Conservation (phyloP, 805 yeast species). For the Yamadazyma sp. region DNA sequence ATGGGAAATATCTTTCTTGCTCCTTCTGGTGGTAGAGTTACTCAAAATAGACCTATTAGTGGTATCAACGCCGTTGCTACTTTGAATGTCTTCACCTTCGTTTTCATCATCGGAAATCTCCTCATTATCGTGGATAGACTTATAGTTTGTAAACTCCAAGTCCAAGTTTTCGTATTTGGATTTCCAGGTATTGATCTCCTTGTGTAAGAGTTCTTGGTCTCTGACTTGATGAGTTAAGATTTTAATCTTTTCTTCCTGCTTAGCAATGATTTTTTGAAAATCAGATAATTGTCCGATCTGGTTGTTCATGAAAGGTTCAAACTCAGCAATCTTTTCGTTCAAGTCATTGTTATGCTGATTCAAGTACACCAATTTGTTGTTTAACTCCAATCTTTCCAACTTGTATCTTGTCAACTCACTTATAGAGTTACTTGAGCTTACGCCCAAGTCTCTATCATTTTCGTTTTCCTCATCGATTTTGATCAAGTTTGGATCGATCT, state of each 20-base stretch:
- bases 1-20: conserved; percentile 30
- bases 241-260: conserved; percentile 49
- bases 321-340: conserved; percentile 40
- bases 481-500: conserved; percentile 23
- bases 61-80: conserved; percentile 13
- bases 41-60: conserved; percentile 25
- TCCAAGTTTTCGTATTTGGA: conserved; percentile 43
- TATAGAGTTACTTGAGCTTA: conserved; percentile 16
- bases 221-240: conserved; percentile 41
- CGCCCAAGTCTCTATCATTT: conserved; percentile 13
- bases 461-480: conserved; percentile 23
- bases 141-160: conserved; percentile 44
- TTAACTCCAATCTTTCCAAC: conserved; percentile 44
- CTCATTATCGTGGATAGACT: conserved; percentile 32
- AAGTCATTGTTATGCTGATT: conserved; percentile 46
- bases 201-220: conserved; percentile 44
- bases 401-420: conserved; percentile 39
- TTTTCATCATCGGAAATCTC: conserved; percentile 35
- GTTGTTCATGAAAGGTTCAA: conserved; percentile 53
- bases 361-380: conserved; percentile 44
- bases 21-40: conserved; percentile 22
- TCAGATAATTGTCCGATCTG: conserved; percentile 52
- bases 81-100: conserved; percentile 19
- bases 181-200: conserved; percentile 49
- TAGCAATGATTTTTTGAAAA: conserved; percentile 54